A percentile compares a stretch with the other conserved stretches of the same genome.
phyloP scores from a whole-genome alignment of 75 land plant genomes.

The Sequoiadendron giganteum region DNA sequence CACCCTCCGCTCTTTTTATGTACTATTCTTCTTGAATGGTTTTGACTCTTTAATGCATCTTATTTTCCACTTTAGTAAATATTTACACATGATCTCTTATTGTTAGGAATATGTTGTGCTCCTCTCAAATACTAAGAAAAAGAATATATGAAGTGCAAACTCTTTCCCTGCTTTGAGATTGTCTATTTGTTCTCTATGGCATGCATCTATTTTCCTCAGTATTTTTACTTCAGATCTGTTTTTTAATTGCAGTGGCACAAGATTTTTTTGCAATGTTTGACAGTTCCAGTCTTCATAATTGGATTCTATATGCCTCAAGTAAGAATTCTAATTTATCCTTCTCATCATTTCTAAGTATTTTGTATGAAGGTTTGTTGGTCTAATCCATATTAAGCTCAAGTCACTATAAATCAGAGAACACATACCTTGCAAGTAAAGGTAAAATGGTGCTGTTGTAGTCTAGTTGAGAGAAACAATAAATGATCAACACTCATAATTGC shows the following conservation, averaged over 20 bases:
- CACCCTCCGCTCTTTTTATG: neutral
- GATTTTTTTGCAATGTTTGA: slow-evolving; percentile 23
- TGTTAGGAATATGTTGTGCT: neutral
- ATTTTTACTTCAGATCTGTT: neutral
- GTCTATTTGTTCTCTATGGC: neutral
- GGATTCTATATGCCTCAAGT: slow-evolving; percentile 33
- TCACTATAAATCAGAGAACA: neutral
- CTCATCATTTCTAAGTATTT: neutral
- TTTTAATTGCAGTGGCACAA: slow-evolving; percentile 26
- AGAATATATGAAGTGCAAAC: neutral
- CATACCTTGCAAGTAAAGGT: neutral
- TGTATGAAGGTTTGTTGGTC: neutral
- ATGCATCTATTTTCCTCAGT: neutral
- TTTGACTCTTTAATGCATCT: neutral
- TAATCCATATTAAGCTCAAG: neutral
- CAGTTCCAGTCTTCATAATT: slow-evolving; percentile 22
- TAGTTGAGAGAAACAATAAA: neutral
- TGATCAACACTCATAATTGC: neutral
- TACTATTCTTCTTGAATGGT: neutral
- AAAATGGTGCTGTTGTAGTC: neutral
- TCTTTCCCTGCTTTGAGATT: neutral
- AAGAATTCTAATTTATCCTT: neutral
- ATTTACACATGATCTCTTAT: neutral
- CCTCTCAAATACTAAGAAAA: neutral
- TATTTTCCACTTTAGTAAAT: neutral